Evolutionary conservation across 2,329 filamentous ascomycete species (phyloP).

Genomic region (Pseudogymnoascus sp.): DNA sequence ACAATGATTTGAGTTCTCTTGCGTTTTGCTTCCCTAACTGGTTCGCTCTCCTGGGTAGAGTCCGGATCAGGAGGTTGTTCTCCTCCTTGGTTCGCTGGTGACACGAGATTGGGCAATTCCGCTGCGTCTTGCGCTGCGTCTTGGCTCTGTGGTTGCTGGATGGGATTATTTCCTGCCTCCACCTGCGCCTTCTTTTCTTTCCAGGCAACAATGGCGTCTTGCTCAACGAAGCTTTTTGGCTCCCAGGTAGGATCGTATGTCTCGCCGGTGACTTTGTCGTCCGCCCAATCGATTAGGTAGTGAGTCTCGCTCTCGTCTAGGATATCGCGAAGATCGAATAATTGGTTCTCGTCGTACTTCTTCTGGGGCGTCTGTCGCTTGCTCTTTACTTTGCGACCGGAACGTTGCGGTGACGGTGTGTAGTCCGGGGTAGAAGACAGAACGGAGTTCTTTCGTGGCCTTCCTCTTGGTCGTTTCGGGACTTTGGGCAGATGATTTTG

Average conservation of each 20-base stretch:
- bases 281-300: constrained; percentile 52
- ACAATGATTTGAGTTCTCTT: constrained; percentile 7
- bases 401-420: background rate
- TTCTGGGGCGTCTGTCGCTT: background rate
- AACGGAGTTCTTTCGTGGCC: background rate
- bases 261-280: constrained; percentile 41
- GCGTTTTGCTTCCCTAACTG: constrained; percentile 17
- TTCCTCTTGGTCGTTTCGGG: background rate
- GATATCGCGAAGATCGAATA: constrained; percentile 3
- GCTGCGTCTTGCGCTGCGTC: background rate
- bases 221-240: constrained; percentile 15
- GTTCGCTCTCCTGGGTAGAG: constrained; percentile 15
- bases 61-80: background rate
- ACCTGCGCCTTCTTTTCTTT: constrained; percentile 8
- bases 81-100: background rate
- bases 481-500: background rate
- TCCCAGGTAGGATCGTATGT: constrained; percentile 45
- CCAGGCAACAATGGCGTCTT: constrained; percentile 10
- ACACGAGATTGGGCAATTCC: background rate
- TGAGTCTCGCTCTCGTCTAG: constrained; percentile 19
- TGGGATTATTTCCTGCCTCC: background rate
- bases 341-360: background rate
- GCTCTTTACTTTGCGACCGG: background rate
- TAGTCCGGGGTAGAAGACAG: background rate
- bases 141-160: background rate